A percentile compares a stretch with the other conserved stretches of the same genome.
Evolutionary conservation across 179 eudicot species (phyloP).

Genomic region (Beta corolliflora): DNA sequence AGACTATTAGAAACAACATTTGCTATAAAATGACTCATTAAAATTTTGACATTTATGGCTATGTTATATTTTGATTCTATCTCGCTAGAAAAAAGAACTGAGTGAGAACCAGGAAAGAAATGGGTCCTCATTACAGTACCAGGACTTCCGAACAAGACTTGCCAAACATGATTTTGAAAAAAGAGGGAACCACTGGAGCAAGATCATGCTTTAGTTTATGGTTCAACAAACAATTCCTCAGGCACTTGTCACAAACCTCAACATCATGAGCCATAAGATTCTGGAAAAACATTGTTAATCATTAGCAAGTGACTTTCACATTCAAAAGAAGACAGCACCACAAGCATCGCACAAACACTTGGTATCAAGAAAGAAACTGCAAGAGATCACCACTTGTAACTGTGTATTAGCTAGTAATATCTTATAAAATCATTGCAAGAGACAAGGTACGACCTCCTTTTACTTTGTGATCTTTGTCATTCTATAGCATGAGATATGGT

Average conservation of each 20-base stretch:
- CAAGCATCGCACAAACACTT: background rate
- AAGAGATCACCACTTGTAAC: no score
- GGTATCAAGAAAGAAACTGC: background rate
- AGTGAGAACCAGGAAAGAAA: background rate
- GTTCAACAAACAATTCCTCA: conserved; percentile 34
- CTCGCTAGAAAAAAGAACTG: background rate
- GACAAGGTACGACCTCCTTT: background rate
- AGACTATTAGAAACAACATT: background rate
- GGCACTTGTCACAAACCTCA: conserved; percentile 40
- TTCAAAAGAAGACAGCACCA: background rate
- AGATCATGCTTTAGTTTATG: conserved; percentile 35
- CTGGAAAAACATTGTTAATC: conserved; percentile 14
- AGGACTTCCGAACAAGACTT: conserved; percentile 30
- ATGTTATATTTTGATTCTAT: background rate
- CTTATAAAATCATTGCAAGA: no score
- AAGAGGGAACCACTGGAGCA: conserved; percentile 31
- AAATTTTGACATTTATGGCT: background rate
- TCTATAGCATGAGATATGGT: background rate
- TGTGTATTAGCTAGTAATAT: no score
- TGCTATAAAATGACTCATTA: background rate
- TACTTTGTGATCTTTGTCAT: background rate
- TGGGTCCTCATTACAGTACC: conserved; percentile 29
- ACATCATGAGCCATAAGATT: conserved; percentile 21
- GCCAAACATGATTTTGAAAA: conserved; percentile 56
- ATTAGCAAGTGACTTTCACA: conserved; percentile 4